A percentile compares a stretch with the other conserved stretches of the same genome.
These are phyloP conservation scores for Pseudopyrenochaeta lycopersici DNA, from an alignment of 2,329 filamentous ascomycete species.

Conservation along the genomic window DNA sequence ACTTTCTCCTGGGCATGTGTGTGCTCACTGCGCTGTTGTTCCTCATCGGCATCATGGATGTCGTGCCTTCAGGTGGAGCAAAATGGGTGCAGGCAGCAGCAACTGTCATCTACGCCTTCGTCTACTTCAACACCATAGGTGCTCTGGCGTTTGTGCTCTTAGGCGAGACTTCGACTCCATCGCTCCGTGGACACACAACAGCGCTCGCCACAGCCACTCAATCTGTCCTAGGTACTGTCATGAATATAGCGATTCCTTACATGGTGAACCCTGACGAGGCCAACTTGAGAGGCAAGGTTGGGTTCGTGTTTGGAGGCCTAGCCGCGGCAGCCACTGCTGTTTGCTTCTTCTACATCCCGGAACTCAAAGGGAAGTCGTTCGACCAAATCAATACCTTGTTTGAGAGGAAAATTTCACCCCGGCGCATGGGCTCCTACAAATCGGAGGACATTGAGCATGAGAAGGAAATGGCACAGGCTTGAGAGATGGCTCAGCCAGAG, in stretches of 20 bases:
- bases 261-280: constrained; percentile 52
- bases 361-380: constrained; percentile 49
- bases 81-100: constrained; percentile 49
- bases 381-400: constrained; percentile 52
- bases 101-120: constrained; percentile 57
- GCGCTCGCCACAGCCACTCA: constrained; percentile 69
- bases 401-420: constrained; percentile 40
- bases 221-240: constrained; percentile 44
- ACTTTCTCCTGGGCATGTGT: constrained; percentile 72
- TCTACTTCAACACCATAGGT: constrained; percentile 84
- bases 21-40: constrained; percentile 69
- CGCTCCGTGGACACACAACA: constrained; percentile 86
- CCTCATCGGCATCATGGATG: constrained; percentile 80
- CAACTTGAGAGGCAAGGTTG: constrained; percentile 51
- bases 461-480: background rate
- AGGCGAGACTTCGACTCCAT: constrained; percentile 79
- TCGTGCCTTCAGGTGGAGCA: constrained; percentile 51
- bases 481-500: background rate
- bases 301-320: constrained; percentile 51
- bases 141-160: constrained; percentile 88
- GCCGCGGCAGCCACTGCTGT: constrained; percentile 39
- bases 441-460: background rate
- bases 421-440: constrained; percentile 14
- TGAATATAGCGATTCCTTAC: constrained; percentile 48
- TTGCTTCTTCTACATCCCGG: constrained; percentile 49